phyloP scores from a whole-genome alignment of 2,329 filamentous ascomycete species.

The Pleurostoma richardsiae region DNA sequence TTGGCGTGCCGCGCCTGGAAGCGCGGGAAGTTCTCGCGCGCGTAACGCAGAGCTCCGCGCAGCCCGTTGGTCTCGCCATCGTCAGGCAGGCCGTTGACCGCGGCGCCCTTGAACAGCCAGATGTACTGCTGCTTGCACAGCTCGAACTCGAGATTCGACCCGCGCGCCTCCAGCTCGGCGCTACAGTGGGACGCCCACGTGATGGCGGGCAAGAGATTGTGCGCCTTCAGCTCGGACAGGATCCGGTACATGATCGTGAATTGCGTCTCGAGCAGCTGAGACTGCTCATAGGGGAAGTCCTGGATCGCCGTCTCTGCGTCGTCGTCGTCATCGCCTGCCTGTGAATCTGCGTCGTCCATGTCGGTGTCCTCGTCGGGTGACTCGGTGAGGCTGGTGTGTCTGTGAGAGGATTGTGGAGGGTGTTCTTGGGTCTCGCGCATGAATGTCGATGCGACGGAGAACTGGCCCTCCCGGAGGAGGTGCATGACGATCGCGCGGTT shows the following conservation, averaged over 20 bases:
- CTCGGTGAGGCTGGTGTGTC: constrained; percentile 1
- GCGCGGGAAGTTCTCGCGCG: constrained; percentile 63
- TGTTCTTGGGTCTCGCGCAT: constrained; percentile 59
- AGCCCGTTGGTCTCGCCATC: constrained; percentile 47
- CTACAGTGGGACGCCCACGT: constrained; percentile 75
- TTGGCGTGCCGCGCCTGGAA: constrained; percentile 71
- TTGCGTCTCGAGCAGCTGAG: constrained; percentile 66
- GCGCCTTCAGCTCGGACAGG: constrained; percentile 68
- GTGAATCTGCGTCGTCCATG: constrained; percentile 6
- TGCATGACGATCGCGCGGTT: constrained; percentile 97
- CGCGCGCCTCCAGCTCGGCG: constrained; percentile 66
- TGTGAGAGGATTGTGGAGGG: constrained; percentile 1
- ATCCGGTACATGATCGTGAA: constrained; percentile 92
- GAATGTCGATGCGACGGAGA: constrained; percentile 81
- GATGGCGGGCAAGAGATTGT: constrained; percentile 79
- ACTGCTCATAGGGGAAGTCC: constrained; percentile 36
- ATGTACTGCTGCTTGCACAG: constrained; percentile 86
- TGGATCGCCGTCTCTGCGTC: constrained; percentile 34
- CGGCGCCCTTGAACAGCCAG: constrained; percentile 70
- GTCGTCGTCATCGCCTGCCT: constrained; percentile 11
- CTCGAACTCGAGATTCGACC: constrained; percentile 93
- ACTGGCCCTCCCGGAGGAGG: constrained; percentile 88
- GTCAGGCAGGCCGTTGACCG: constrained; percentile 49
- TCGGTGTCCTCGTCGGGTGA: constrained; percentile 5
- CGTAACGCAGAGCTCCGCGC: constrained; percentile 68